These are phyloP conservation scores for Leccinum griseonigrum DNA, from an alignment of 1,284 basidiomycete genomes.

Conservation along the genomic window DNA sequence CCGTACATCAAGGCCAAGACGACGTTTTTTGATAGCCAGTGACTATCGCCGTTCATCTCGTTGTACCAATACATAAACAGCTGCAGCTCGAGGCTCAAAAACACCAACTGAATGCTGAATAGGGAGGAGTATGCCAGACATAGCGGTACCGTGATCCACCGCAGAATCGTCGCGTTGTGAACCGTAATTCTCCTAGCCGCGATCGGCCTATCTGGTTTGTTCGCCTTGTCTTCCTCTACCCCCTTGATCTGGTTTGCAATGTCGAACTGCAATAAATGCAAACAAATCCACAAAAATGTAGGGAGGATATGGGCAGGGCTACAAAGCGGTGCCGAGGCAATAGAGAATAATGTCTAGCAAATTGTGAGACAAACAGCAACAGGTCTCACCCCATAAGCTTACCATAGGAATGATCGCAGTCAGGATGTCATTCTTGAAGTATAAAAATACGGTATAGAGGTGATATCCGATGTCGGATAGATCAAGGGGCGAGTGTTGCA, in stretches of 20 bases:
- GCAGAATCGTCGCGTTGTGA: conserved; percentile 30
- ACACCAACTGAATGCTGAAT: conserved; percentile 31
- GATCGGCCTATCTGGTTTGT: conserved; percentile 42
- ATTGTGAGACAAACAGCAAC: conserved; percentile 2
- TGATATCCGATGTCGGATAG: conserved; percentile 23
- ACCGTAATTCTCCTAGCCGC: conserved; percentile 37
- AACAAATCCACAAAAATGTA: conserved; percentile 40
- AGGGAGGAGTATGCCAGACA: conserved; percentile 35
- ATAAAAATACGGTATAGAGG: conserved; percentile 37
- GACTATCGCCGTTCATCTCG: conserved; percentile 35
- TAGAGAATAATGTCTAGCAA: conserved; percentile 36
- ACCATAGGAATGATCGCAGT: conserved; percentile 41
- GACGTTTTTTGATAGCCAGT: conserved; percentile 37
- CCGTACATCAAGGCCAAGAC: conserved; percentile 39
- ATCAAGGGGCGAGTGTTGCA: not conserved
- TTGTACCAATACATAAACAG: conserved; percentile 37
- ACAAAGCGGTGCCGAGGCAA: conserved; percentile 33
- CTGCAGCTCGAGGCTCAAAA: conserved; percentile 33
- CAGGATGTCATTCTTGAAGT: conserved; percentile 41
- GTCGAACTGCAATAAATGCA: conserved; percentile 41
- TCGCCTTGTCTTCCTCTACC: conserved; percentile 40
- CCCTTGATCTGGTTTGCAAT: conserved; percentile 43
- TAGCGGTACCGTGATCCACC: conserved; percentile 36
- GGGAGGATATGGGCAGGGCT: conserved; percentile 23
- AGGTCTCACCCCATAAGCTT: conserved; percentile 5